Conservation (phyloP, 164 flowering plant genomes). For the Vitis vinifera region DNA sequence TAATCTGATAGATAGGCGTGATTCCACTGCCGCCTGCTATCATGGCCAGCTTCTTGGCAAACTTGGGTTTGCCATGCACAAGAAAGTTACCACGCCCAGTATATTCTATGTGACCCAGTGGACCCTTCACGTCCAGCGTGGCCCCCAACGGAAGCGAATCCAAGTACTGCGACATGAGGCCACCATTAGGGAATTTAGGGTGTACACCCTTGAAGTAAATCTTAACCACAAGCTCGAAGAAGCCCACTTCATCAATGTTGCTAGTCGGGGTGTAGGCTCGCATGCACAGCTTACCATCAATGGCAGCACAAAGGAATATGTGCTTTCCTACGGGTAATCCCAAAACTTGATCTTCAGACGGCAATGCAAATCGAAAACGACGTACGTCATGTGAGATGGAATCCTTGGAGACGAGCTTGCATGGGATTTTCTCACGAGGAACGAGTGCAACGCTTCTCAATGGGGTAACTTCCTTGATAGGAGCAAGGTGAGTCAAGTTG, state of each 20-base stretch:
- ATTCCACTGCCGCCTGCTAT: constrained; percentile 95
- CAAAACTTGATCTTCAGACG: constrained; percentile 59
- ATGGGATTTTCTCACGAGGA: constrained; percentile 63
- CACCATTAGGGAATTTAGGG: constrained; percentile 86
- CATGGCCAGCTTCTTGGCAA: constrained; percentile 77
- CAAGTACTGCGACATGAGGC: constrained; percentile 78
- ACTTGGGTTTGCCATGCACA: constrained; percentile 69
- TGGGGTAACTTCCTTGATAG: constrained; percentile 51
- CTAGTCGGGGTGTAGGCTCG: constrained; percentile 90
- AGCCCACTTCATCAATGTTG: constrained; percentile 63
- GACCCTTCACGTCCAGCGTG: constrained; percentile 73
- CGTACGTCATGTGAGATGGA: constrained; percentile 74
- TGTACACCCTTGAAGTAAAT: constrained; percentile 70
- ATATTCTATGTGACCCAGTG: constrained; percentile 90
- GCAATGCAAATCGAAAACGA: constrained; percentile 68
- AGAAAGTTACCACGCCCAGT: constrained; percentile 63
- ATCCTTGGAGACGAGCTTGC: constrained; percentile 62
- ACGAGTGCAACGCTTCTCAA: constrained; percentile 42
- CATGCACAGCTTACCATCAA: constrained; percentile 77
- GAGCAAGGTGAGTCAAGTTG: constrained; percentile 33
- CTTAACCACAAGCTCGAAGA: constrained; percentile 75
- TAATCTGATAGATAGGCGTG: constrained; percentile 89
- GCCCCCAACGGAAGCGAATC: constrained; percentile 66
- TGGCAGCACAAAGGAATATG: constrained; percentile 69
- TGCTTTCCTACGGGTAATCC: constrained; percentile 94